These are phyloP conservation scores for Rhodotorula sp. DNA, from an alignment of 1,284 basidiomycete genomes.

Conservation along the genomic window DNA sequence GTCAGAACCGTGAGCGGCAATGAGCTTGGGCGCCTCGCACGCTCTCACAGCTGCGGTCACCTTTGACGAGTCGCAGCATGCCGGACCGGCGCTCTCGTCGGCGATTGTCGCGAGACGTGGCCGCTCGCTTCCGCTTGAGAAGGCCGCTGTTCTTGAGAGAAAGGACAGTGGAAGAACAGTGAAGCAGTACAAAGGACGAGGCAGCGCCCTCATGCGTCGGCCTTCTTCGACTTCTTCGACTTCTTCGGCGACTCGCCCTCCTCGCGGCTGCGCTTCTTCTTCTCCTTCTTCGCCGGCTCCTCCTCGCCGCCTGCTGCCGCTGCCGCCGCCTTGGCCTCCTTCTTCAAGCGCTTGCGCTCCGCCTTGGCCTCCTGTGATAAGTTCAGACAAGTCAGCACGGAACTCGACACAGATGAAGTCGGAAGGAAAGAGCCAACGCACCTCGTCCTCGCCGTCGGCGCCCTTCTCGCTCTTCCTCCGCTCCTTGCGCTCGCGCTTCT, in stretches of 20 bases:
- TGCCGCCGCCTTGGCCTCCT: slow-evolving; percentile 39
- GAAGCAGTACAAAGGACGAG: no score
- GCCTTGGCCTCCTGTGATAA: slow-evolving; percentile 59
- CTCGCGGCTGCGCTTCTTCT: slow-evolving; percentile 33
- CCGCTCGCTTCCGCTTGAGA: no score
- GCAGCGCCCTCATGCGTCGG: neutral
- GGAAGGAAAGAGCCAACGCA: neutral
- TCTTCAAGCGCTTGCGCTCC: slow-evolving; percentile 52
- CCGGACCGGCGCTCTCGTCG: no score
- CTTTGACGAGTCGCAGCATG: no score
- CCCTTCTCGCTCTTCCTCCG: slow-evolving; percentile 47
- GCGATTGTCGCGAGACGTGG: no score
- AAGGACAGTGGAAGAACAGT: no score
- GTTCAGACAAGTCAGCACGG: no score
- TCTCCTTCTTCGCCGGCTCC: slow-evolving; percentile 20
- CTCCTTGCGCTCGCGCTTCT: slow-evolving; percentile 60
- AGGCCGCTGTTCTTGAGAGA: no score
- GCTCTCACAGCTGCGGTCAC: no score
- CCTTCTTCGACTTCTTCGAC: slow-evolving; percentile 21
- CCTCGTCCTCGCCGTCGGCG: slow-evolving; percentile 38
- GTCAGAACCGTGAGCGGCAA: no score
- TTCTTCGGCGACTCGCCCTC: slow-evolving; percentile 20
- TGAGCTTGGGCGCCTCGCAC: no score
- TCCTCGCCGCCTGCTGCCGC: slow-evolving; percentile 13
- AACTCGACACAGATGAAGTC: neutral